Evolutionary conservation across 2,329 filamentous ascomycete genomes (phyloP), one percentile per base, ranked within the genome.

Genomic region (Aspergillus sp.): DNA sequence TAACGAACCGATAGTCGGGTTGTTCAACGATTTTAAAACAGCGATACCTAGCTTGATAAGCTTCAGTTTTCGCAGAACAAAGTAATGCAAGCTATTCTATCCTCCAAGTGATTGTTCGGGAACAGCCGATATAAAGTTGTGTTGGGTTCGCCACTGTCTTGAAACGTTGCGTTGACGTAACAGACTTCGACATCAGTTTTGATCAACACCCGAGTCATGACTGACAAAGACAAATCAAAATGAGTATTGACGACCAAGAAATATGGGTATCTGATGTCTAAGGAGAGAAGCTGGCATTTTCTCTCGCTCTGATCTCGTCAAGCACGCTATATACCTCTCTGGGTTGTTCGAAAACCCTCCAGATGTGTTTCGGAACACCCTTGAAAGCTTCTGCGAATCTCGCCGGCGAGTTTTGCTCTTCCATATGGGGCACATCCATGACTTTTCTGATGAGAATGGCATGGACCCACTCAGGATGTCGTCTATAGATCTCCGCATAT

Each of bases 381-480:
- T 89, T 82, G 74, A 98, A 98, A 0, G 94, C 94, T 70, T 87
- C 86, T 73, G 93, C 88, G 70, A 98, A 98, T 31, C 95, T 83
- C 67, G 87, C 83, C 0, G 86, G 83, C 70, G 89, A 88, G 69
- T 92, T 92, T 77, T 91, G 91, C 69, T 90, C 85, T 38, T 89
- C 82, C 76, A 94, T 90, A 34, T 89, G 85, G 0, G 89, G 87
- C 25, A 95, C 86, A 64, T 93, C 90, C 2, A 84, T 88, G 0
- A 95, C 92, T 72, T 91, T 94, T 57, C 93, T 87, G 70, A 97
- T 96, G 66, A 91, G 89, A 51, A 98, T 95, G 13, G 91, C 85
- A 64, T 87, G 86, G 64, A 97, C 86, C 92, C 93, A 97, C 7
- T 84, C 86, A 0, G 89, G 88, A 64, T 88, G 86, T 53, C 84